Base-by-base conservation (phyloP, 1,139 yeast species). In the Taiozyma sp. region DNA sequence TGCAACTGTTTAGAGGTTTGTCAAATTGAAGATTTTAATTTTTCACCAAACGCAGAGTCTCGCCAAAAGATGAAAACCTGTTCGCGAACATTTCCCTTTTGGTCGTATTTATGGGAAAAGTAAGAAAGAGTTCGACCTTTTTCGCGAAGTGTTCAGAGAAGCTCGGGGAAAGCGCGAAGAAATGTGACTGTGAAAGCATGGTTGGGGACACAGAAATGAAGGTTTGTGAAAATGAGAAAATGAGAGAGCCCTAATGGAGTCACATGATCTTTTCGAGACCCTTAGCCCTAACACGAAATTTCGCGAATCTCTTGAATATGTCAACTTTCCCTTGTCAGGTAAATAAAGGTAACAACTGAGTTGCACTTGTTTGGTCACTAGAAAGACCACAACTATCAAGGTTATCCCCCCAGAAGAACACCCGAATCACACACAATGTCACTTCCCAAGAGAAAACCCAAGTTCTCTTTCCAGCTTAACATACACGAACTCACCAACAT, bases 401-500 rank as follows among this genome's bases (percentile, higher is more conserved):
- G 6, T 3, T 2, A 19, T 19, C 26, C 8, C 11, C 13, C 8
- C 30, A 8, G 13, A 10, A 10, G 11, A 7, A 7, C 10, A 28
- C 30, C 9, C 6, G 26, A 28, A 35, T 6, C 10, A 35, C 9
- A 9, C 45, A 46, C 4, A 8, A 50, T 45, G 48, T 42, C 43
- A 29, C 14, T 35, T 8, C 8, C 44, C 10, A 46, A 34, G 10
- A 26, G 57, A 47, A 64, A 66, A 45, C 79, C 80, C 6, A 77
- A 75, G 60, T 91, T 88, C 66, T 71, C 79, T 48, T 73, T 89
- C 46, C 68, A 74, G 28, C 69, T 90, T 40, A 69, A 76, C 22
- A 76, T 91, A 49, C 78, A 80, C 52, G 95, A 88, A 58, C 72
- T 91, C 47, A 76, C 84, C 32, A 91, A 91, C 62, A 80, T 91